Evolutionary conservation across 495 filamentous ascomycete genomes (phyloP).

Genomic region (Podospora fimiseda): DNA sequence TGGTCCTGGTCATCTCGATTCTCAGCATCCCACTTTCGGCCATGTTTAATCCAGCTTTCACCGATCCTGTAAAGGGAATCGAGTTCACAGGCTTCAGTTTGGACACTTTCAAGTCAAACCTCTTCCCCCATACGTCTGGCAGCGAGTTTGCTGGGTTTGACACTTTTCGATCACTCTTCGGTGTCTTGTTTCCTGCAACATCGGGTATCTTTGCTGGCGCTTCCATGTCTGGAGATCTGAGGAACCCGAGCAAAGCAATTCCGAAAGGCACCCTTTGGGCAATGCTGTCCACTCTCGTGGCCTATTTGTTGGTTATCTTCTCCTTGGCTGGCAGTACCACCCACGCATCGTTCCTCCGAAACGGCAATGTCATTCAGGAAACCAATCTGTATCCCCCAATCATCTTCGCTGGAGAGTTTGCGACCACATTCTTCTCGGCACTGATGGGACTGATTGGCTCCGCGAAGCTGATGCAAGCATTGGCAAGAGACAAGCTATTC

Average conservation of each 20-base stretch:
- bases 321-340: conserved; percentile 75
- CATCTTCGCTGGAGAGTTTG: conserved; percentile 76
- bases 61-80: conserved; percentile 52
- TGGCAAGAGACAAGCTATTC: conserved; percentile 72
- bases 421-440: conserved; percentile 75
- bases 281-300: conserved; percentile 65
- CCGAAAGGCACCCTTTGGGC: conserved; percentile 75
- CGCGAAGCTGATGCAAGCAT: conserved; percentile 80
- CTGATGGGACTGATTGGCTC: conserved; percentile 84
- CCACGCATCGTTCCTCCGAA: conserved; percentile 63
- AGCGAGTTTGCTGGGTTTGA: conserved; percentile 51
- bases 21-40: conserved; percentile 78
- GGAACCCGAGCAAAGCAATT: conserved; percentile 77
- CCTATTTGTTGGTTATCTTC: conserved; percentile 71
- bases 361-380: conserved; percentile 73
- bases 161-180: conserved; percentile 79
- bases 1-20: conserved; percentile 66
- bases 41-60: conserved; percentile 60
- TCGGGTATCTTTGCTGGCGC: conserved; percentile 66
- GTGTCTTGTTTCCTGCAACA: conserved; percentile 80
- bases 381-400: conserved; percentile 65
- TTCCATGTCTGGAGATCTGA: conserved; percentile 84
- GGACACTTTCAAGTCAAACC: conserved; percentile 62
- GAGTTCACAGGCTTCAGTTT: conserved; percentile 70
- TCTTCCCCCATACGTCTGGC: conserved; percentile 50